Evolutionary conservation across 2,329 filamentous ascomycete species (phyloP).

Genomic region (Sphaerulina musiva): DNA sequence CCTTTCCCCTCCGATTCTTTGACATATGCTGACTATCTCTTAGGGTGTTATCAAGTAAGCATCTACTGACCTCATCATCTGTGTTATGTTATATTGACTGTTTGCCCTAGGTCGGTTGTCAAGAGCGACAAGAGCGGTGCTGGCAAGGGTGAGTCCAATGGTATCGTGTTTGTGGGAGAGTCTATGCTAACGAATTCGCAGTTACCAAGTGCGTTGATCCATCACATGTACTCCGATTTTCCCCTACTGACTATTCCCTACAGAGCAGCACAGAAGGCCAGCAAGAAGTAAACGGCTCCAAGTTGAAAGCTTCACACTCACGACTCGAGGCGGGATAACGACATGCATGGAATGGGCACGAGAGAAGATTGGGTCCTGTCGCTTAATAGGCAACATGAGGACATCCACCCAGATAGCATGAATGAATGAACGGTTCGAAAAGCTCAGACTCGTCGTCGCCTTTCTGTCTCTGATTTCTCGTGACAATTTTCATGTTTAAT

Average conservation of each 20-base stretch:
- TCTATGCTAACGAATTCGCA: no score
- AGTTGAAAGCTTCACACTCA: slow-evolving; percentile 15
- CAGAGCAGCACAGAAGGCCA: slow-evolving; percentile 32
- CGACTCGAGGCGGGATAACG: not conserved
- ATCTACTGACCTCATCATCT: no score
- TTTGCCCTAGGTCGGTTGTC: no score
- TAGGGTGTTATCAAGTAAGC: slow-evolving; percentile 25
- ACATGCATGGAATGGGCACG: not conserved
- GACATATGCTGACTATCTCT: not conserved
- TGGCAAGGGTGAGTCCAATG: slow-evolving; percentile 36
- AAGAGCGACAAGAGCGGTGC: slow-evolving; percentile 23
- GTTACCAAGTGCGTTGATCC: no score
- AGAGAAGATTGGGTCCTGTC: not conserved
- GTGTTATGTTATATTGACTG: no score
- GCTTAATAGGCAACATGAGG: not conserved
- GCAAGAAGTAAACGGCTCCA: slow-evolving; percentile 34
- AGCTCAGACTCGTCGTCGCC: not conserved
- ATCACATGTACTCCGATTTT: no score
- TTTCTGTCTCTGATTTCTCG: not conserved
- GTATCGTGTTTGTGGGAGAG: no score
- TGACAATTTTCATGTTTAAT: not conserved
- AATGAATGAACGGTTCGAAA: not conserved
- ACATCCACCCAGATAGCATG: not conserved
- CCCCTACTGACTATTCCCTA: not conserved
- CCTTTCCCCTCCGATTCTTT: not conserved